Conservation (phyloP, 306 rosid species). For the peach (Prunus persica) region DNA sequence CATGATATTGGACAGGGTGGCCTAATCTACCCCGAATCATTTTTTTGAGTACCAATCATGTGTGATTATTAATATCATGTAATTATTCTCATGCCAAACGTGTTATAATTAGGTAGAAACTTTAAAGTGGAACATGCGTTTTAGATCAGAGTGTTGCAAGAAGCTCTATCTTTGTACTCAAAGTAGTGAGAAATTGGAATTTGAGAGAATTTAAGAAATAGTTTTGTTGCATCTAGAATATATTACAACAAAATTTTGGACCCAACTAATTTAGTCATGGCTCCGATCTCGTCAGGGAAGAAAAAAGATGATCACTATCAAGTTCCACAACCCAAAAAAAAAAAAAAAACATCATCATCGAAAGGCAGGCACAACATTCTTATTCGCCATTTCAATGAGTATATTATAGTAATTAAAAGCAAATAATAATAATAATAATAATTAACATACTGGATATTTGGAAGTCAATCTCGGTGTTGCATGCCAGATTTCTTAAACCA, state of each 20-base stretch:
- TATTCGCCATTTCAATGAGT: not conserved
- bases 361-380: not conserved
- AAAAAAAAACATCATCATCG: too few relatives aligned
- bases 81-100: not conserved
- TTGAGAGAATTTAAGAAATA: not conserved
- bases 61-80: not conserved
- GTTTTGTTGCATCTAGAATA: too few relatives aligned
- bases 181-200: not conserved
- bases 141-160: not conserved
- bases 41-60: not conserved
- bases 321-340: too few relatives aligned
- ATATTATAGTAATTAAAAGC: not conserved
- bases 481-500: not conserved
- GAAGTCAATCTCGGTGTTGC: not conserved
- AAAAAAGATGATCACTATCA: too few relatives aligned
- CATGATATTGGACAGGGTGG: not conserved
- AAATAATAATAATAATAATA: not conserved
- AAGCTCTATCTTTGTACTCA: not conserved
- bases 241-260: too few relatives aligned
- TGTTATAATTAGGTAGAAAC: not conserved
- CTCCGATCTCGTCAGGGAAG: too few relatives aligned
- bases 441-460: not conserved
- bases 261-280: too few relatives aligned
- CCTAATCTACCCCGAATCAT: not conserved
- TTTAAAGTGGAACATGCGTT: not conserved